Evolutionary conservation across 331 rosid genomes (phyloP).

Genomic region (Pyrus hybrid): DNA sequence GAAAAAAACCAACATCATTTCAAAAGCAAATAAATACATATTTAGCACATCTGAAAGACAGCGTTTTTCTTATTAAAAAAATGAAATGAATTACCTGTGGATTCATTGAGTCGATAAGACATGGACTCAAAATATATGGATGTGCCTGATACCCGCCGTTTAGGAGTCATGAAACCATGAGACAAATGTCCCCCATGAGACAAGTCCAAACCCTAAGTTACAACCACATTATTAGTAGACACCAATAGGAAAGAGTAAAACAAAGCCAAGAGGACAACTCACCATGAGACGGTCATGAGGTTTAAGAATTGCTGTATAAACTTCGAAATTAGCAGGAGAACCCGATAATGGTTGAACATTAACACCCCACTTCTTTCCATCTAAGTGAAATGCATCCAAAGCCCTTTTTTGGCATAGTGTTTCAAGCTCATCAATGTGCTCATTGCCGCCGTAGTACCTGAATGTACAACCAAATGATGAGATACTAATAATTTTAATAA

Average conservation of each 20-base stretch:
- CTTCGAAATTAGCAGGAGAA: conserved; percentile 94
- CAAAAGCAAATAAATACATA: no score
- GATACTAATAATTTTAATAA: not conserved
- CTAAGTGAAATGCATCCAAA: conserved; percentile 67
- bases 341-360: conserved; percentile 95
- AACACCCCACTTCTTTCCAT: conserved; percentile 78
- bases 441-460: conserved; percentile 97
- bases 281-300: conserved; percentile 98
- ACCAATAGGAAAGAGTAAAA: not conserved
- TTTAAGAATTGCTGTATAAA: conserved; percentile 80
- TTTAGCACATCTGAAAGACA: not conserved
- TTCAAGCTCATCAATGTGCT: conserved; percentile 86
- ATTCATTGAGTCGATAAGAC: conserved; percentile 91
- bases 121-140: conserved; percentile 93
- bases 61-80: not conserved
- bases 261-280: conserved; percentile 5
- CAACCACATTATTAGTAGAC: conserved; percentile 6
- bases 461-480: conserved; percentile 3
- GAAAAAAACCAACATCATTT: not conserved
- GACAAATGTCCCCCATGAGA: conserved; percentile 99
- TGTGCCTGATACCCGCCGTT: conserved; percentile 87
- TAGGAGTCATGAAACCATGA: conserved; percentile 96
- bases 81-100: conserved; percentile 45
- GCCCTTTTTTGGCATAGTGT: conserved; percentile 86
- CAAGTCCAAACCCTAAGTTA: conserved; percentile 82